Evolutionary conservation across 345 rosid genomes (phyloP), one percentile per base, ranked within the genome.

Genomic region (Xanthoceras sorbifolium): DNA sequence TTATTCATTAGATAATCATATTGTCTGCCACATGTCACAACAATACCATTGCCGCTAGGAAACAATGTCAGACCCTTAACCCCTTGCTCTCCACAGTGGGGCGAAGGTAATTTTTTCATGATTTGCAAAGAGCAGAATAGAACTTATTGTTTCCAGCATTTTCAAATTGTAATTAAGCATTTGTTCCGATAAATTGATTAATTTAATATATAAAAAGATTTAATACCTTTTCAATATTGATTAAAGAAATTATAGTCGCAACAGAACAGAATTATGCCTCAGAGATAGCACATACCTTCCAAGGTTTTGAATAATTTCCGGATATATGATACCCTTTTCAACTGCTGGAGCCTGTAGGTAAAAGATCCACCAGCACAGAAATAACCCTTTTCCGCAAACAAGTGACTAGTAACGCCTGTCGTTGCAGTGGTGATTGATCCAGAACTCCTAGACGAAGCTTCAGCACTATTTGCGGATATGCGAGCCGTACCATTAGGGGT

Each of bases 331-430:
- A 79, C 88, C 86, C 80, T 90, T 91, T 81, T 93, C 93, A 29
- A 83, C 84, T 8, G 82, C 78, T 40, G 99, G 91, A 74, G 98
- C 94, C 76, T 78, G 84, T 72, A 89, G 84, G 72, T n/a, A 89
- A 81, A 74, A 96, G 92, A 81, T 92, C 97, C 50, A 92, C 89
- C 77, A 95, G 77, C 77, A 91, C 86, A 82, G 95, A 89, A 36
- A 95, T 85, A 76, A 95, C 80, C n/a, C 82, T 91, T 95, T 85
- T 93, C 98, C 14, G 93, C 91, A 77, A 93, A 91, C 75, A 84
- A 64, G 72, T 83, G 87, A 76, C 87, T 85, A 42, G 85, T 86
- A 22, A 81, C 77, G 67, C 84, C 80, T 66, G 83, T 69, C 32
- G 83, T 50, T 79, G 72, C 82, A 50, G 65, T 73, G 59, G 81